Evolutionary conservation across 208 protist species (phyloP).

Genomic region (Porcisia deanei): DNA sequence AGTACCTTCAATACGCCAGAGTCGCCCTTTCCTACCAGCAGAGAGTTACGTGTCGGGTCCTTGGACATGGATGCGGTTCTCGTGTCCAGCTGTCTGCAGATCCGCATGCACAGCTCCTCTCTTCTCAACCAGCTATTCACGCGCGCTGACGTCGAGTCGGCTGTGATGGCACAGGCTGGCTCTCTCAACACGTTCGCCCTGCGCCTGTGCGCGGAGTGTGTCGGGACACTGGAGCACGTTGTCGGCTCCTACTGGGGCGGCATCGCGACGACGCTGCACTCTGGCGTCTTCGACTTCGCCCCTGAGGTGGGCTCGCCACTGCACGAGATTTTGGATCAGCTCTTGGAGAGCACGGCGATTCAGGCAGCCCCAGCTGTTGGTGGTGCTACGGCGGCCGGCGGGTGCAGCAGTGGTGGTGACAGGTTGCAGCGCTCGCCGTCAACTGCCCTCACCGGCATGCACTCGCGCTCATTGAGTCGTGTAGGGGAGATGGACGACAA

Average conservation of each 20-base stretch:
- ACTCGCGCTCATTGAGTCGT: slow-evolving; percentile 14
- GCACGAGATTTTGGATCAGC: slow-evolving; percentile 41
- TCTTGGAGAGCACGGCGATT: slow-evolving; percentile 8
- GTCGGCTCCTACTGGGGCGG: slow-evolving; percentile 86
- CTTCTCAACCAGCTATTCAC: slow-evolving; percentile 71
- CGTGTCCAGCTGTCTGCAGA: slow-evolving; percentile 68
- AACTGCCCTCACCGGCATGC: slow-evolving; percentile 13
- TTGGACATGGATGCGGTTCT: slow-evolving; percentile 72
- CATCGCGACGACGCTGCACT: slow-evolving; percentile 69
- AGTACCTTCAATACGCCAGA: slow-evolving; percentile 71
- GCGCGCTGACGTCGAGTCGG: slow-evolving; percentile 49
- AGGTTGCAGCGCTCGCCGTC: slow-evolving; percentile 30
- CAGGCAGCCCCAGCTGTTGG: slow-evolving; percentile 3
- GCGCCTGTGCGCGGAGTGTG: slow-evolving; percentile 53
- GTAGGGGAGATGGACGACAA: not conserved
- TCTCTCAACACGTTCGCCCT: slow-evolving; percentile 57
- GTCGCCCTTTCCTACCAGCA: slow-evolving; percentile 45
- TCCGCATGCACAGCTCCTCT: slow-evolving; percentile 50
- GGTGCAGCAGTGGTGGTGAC: not conserved
- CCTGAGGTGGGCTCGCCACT: slow-evolving; percentile 37
- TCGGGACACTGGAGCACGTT: slow-evolving; percentile 70
- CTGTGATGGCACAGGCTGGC: slow-evolving; percentile 48
- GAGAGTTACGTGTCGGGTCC: slow-evolving; percentile 53
- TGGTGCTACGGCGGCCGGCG: slow-evolving; percentile 4
- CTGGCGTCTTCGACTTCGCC: slow-evolving; percentile 67